Conservation (phyloP, 345 rosid species). For the Rhodamnia argentea region DNA sequence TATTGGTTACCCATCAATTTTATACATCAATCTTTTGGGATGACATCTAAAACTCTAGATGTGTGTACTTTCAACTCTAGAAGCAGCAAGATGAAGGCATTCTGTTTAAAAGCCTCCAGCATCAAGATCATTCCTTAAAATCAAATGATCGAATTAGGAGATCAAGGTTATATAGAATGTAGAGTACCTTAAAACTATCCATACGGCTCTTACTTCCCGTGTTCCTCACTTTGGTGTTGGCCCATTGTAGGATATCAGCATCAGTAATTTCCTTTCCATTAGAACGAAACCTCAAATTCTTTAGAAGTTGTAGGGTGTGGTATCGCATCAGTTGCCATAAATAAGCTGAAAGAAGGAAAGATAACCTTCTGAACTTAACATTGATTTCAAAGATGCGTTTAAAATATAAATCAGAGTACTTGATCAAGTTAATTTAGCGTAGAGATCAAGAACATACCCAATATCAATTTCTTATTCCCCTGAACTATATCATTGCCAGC, state of each 20-base stretch:
- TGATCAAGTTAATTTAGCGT: neutral
- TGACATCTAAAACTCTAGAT: neutral
- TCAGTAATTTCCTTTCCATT: slow-evolving; percentile 82
- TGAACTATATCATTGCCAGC: slow-evolving; percentile 96
- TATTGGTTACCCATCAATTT: neutral
- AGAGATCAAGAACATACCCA: slow-evolving; percentile 38
- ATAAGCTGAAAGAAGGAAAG: slow-evolving; percentile 40
- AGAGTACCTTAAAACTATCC: slow-evolving; percentile 75
- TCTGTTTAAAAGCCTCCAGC: neutral
- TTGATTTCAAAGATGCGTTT: neutral
- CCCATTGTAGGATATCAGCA: slow-evolving; percentile 86
- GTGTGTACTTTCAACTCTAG: neutral
- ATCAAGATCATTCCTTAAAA: neutral
- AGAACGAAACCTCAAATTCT: slow-evolving; percentile 84
- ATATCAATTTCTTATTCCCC: slow-evolving; percentile 85
- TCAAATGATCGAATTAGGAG: neutral
- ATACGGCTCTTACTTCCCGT: slow-evolving; percentile 65
- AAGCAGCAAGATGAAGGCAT: neutral
- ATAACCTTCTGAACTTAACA: neutral
- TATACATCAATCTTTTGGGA: neutral
- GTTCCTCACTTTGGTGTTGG: slow-evolving; percentile 61
- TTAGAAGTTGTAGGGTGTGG: slow-evolving; percentile 87
- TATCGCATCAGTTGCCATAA: slow-evolving; percentile 96
- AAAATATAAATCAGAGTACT: neutral
- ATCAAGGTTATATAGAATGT: neutral